Base-by-base conservation (phyloP, 2,329 filamentous ascomycete species). In the Fusarium sp. region DNA sequence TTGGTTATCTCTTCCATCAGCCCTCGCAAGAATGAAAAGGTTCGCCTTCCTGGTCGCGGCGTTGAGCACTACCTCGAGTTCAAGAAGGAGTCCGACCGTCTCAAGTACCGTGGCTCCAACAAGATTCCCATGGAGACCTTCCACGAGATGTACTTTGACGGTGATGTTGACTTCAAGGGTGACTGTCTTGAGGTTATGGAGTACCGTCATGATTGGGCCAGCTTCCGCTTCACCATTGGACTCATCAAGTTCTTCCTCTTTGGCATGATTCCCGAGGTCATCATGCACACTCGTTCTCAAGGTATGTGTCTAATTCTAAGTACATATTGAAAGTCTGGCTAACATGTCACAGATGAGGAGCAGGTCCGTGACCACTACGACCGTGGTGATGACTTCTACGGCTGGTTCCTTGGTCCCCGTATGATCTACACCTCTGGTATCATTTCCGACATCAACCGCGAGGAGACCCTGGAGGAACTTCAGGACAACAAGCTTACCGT, bases 361-460 rank as follows among this genome's bases (percentile, higher is more conserved):
- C 96, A 98, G 84, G 94, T 98, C 59, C 94, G 94, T 78, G 94
- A 94, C 81, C 94, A 98, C 85, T 99, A 99, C 82, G 96, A 98
- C 87, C 91, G 94, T 71, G 96, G 96, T 78, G 94, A 99, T 80
- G 96, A 98, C 83, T 97, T 98, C 84, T 99, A 99, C 86, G 92
- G 89, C 80, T 99, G 94, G 94, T 98, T 98, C 88, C 89, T 98
- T 69, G 96, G 96, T 66, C 95, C 95, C 62, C 94, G 95, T 78
- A 99, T 98, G 96, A 94, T 98, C 82, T 98, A 98, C 85, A 99
- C 96, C 52, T 97, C 93, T 51, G 96, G 96, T 76, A 86, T 99
- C 76, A 97, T 99, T 79, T 92, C 92, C 65, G 94, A 98, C 80
- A 88, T 93, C 80, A 90, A 91, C 81, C 87, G 86, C 72, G 96